Base-by-base conservation (phyloP, 1,284 basidiomycete genomes). In the Neonothopanus nambi region DNA sequence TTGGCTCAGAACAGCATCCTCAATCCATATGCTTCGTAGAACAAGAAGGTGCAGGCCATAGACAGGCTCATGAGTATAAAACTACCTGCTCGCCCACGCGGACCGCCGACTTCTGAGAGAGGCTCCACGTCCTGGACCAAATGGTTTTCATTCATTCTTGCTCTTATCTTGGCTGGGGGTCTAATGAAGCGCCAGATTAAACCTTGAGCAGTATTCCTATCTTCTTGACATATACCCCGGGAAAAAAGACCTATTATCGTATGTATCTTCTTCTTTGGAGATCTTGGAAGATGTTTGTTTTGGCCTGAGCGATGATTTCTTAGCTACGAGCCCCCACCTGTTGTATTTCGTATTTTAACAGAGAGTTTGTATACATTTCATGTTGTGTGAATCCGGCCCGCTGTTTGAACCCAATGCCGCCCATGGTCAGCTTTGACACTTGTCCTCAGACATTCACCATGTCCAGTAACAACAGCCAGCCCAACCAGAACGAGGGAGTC, bases 1-100 rank as follows among this genome's bases (percentile, higher is more conserved):
- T 43, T 30, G 3, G 18, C 26, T 36, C 3, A 24, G n/a, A 3
- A 30, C 15, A 3, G n/a, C 15, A 5, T 35, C 5, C 11, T 15
- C 28, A 20, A 15, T 20, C 15, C 33, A 11, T 28, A 43, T 17
- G 13, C 33, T 24, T 48, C 36, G 24, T 45, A 57, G 51, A 57
- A 52, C 9, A 62, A 66, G 54, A 71, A 69, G 51, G 36, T 69
- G 28, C 69, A 69, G 42, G 59, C 63, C 17, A 60, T 66, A 24
- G 30, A 62, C n/a, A 52, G 58, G 15, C 39, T 48, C 2, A 33
- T 71, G 6, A 54, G 64, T 30, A 61, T 66, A 5, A 63, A 64
- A 18, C 56, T 76, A 8, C 80, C 79, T 15, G 55, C 76, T 3
- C 75, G 79, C 18, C 75, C 77, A 0, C 64, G 40, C 0, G 74